phyloP scores from a whole-genome alignment of 2,329 filamentous ascomycete species.

The Nigrograna mackinnonii region DNA sequence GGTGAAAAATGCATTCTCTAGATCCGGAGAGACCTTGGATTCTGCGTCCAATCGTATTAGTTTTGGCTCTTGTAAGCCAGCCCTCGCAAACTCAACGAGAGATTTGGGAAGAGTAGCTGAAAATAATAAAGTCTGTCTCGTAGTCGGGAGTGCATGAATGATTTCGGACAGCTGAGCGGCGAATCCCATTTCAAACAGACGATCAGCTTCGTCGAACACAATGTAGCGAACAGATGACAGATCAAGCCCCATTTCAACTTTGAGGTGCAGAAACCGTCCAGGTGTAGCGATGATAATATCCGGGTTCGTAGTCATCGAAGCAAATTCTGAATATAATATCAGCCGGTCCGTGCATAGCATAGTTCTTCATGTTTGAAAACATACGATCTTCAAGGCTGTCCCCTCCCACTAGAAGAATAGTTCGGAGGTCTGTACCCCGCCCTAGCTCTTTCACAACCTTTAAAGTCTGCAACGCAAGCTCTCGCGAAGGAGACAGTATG shows the following conservation, averaged over 20 bases:
- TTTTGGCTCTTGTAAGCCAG: slow-evolving; percentile 88
- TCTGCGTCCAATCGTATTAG: slow-evolving; percentile 91
- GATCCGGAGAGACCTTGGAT: slow-evolving; percentile 91
- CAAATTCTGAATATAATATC: slow-evolving; percentile 61
- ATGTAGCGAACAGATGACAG: slow-evolving; percentile 91
- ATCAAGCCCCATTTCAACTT: slow-evolving; percentile 94
- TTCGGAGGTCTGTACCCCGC: slow-evolving; percentile 86
- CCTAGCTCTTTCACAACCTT: slow-evolving; percentile 96
- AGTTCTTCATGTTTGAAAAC: slow-evolving; percentile 10
- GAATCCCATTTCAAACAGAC: slow-evolving; percentile 98
- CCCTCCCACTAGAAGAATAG: slow-evolving; percentile 89
- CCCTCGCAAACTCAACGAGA: slow-evolving; percentile 92
- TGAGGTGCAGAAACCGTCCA: slow-evolving; percentile 92
- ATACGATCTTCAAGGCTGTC: slow-evolving; percentile 86
- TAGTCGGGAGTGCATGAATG: slow-evolving; percentile 80
- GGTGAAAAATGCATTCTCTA: slow-evolving; percentile 94
- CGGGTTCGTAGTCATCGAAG: slow-evolving; percentile 88
- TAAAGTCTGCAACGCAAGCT: slow-evolving; percentile 90
- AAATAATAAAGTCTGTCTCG: slow-evolving; percentile 89
- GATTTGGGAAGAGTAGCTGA: slow-evolving; percentile 94
- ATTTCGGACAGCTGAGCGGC: slow-evolving; percentile 92
- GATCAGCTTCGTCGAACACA: slow-evolving; percentile 96
- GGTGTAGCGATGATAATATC: slow-evolving; percentile 98
- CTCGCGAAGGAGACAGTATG: slow-evolving; percentile 89
- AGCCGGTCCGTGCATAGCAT: neutral